Base-by-base conservation (phyloP, 257 asterid species). In the Linaria vulgaris region DNA sequence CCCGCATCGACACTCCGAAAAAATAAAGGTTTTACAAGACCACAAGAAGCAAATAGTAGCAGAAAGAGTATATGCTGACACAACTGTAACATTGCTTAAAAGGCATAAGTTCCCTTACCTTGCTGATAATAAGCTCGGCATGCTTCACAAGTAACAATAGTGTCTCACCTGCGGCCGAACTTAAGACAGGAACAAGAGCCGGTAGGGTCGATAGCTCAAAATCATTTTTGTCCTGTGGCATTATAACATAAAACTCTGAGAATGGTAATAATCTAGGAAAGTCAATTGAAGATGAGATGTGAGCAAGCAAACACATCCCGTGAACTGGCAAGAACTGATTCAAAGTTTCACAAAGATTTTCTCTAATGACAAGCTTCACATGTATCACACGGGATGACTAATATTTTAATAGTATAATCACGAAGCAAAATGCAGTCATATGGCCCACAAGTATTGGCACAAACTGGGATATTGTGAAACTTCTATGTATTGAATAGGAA, bases 171-270 rank as follows among this genome's bases (percentile, higher is more conserved):
- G 95, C 78, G 47, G 97, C 97, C n/a, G 84, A 79, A 78, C 60
- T 88, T 64, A 94, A 77, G 69, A 94, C 99, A 68, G 99, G 97
- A 76, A 87, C 88, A 69, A 94, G 97, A 68, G 97, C 95, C 62
- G 99, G 99, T 15, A 94, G 80, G 64, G 97, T 94, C 39, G 97
- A 87, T 53, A 82, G 78, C 79, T 82, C 99, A 81, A 94, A 94
- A 80, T 94, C 99, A 71, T 67, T 81, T 88, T 83, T 94, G 71
- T 94, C 97, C 99, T 94, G 84, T 77, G 79, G 69, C 50, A 73
- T 48, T 69, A 47, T 46, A 53, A 56, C 59, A 61, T 56, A 50
- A 27, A 58, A 59, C 63, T 39, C 52, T 56, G 54, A 64, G 59
- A 47, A 46, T 48, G 43, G 61, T 46, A 44, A 47, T 52, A 43